Percentiles rank a stretch among this genome's conserved stretches.
These are phyloP conservation scores for Mychonastes homosphaera DNA, from an alignment of 139 green algal species.

Conservation along the genomic window DNA sequence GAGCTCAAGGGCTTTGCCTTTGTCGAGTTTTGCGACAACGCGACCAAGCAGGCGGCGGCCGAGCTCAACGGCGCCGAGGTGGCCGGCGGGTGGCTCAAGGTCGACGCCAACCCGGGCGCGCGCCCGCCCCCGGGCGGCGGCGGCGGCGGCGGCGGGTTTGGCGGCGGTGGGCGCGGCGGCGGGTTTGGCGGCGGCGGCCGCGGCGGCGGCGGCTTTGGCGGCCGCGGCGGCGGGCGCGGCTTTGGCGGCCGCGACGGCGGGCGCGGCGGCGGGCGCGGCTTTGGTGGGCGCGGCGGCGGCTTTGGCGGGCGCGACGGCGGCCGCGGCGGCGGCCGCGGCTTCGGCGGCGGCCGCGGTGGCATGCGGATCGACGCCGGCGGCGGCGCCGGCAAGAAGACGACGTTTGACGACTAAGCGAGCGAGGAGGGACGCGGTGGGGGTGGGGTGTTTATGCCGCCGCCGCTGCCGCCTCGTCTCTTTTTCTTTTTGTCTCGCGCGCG, in stretches of 20 bases:
- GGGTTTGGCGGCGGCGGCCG: conserved; percentile 15
- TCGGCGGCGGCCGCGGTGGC: conserved; percentile 21
- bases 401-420: conserved; percentile 45
- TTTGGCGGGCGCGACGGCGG: conserved; percentile 16
- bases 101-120: conserved; percentile 43
- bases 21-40: conserved; percentile 49
- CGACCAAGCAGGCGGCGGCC: conserved; percentile 42
- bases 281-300: not conserved
- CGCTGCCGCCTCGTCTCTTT: no score
- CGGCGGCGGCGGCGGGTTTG: conserved; percentile 8
- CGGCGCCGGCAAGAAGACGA: conserved; percentile 42
- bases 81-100: conserved; percentile 38
- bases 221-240: conserved; percentile 14
- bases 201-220: conserved; percentile 17
- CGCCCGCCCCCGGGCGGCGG: conserved; percentile 12
- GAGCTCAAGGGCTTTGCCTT: conserved; percentile 62
- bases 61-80: conserved; percentile 46
- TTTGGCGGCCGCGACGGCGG: conserved; percentile 12
- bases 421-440: no score
- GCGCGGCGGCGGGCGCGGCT: conserved; percentile 8
- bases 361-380: conserved; percentile 27
- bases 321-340: conserved; percentile 11
- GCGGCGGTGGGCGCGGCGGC: conserved; percentile 17
- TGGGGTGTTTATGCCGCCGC: no score
- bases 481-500: no score